Evolutionary conservation across 768 basidiomycete species (phyloP), one percentile per base, ranked within the genome.

Genomic region (Lactifluus pinguis): DNA sequence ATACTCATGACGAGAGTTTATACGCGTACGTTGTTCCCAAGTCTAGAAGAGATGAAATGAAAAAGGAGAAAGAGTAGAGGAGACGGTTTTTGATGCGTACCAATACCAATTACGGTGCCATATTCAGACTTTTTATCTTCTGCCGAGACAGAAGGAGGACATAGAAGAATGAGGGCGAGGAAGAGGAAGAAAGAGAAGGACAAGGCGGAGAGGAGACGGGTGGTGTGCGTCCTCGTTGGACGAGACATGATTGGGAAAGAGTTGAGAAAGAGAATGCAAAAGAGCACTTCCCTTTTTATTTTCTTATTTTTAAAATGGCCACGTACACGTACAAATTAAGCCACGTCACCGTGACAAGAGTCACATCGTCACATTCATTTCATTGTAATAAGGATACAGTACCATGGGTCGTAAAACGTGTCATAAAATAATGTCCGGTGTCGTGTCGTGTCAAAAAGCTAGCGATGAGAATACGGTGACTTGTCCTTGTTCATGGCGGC

Each of bases 21-120:
- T 0, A 32, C 14, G 68, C 79, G 66, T 80, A 90, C 81, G 90
- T 92, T 66, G 93, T 97, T 77, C 93, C 93, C 77, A 95, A 77
- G 79, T 95, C 92, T 89, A 70, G 54, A 57, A 15, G 15, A 49
- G 2, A 25, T 63, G 21, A 53, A 41, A 21, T 21, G 15, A 17
- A 17, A 15, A 19, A 17, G 6, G 39, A 45, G 55, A 30, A 55
- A 6, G 41, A 36, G 7, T 6, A 44, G 7, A 7, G 48, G 55
- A 4, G 1, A 14, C 3, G 9, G 5, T 15, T 6, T 17, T 42
- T 44, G 10, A 15, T 1, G 70, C 85, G 51, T 66, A 90, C 87
- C 89, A 71, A 92, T 91, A 82, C 91, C 94, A 72, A 95, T 95
- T 42, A 95, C 92, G 41, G 89, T 88, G 59, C 94, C 93, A 73